A percentile compares a stretch with the other conserved stretches of the same genome.
phyloP scores from a whole-genome alignment of 345 rosid species.

The Raphanus sativus region DNA sequence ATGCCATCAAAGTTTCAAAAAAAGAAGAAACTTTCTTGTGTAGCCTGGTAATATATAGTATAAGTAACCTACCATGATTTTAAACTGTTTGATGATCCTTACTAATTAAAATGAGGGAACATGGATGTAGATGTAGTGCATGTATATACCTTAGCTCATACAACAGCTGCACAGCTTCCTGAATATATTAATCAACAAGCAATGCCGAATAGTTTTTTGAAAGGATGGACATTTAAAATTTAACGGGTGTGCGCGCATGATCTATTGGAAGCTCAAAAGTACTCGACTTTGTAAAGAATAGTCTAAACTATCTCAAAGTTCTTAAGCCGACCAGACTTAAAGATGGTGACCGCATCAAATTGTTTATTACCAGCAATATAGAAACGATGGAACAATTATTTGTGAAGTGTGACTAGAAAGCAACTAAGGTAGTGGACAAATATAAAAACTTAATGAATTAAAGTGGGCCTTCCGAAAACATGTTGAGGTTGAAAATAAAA shows the following conservation, averaged over 20 bases:
- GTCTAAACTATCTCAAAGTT: not conserved
- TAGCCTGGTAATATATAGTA: not conserved
- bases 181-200: not conserved
- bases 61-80: not conserved
- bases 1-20: no score
- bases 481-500: conserved; percentile 25
- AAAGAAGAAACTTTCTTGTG: not conserved
- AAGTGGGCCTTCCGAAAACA: conserved; percentile 9
- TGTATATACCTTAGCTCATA: not conserved
- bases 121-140: not conserved
- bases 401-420: conserved; percentile 19
- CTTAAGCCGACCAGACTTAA: not conserved
- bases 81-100: not conserved
- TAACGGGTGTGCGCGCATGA: not conserved
- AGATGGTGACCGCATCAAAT: not conserved
- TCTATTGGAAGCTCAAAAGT: not conserved
- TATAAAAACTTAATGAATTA: conserved; percentile 20
- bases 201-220: not conserved
- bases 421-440: conserved; percentile 16
- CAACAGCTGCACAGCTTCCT: not conserved
- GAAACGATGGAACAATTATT: conserved; percentile 21
- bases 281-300: not conserved
- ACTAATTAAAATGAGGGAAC: not conserved
- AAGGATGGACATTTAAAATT: not conserved
- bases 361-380: not conserved